Base-by-base conservation (phyloP, 208 protist species). In the Leishmania gerbilli region DNA sequence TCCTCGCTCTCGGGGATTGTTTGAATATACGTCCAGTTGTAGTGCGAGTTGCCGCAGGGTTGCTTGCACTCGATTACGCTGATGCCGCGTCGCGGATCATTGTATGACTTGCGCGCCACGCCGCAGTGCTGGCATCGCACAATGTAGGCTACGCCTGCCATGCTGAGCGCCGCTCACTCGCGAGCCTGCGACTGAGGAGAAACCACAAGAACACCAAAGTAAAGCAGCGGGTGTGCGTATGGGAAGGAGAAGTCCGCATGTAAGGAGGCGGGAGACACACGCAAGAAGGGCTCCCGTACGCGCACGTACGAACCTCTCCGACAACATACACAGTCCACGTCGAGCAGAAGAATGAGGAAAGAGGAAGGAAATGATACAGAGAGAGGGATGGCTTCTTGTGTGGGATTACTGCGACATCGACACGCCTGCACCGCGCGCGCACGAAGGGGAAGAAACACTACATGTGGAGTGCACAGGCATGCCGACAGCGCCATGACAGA, bases 61-160 rank as follows among this genome's bases (percentile, higher is more conserved):
- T 69, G 79, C 47, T 87, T 88, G 77, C 90, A 91, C 62, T 89
- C 86, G 68, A 93, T 91, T 31, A 90, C 86, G 78, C 79, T 86
- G 71, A 84, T 83, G 51, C 79, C 56, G 53, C 80, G 71, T 45
- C 80, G 65, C 15, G 87, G 88, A 69, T 93, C 88, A 47, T 91
- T 93, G 78, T 85, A 93, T 47, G 90, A 82, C 64, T 87, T 84
- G 62, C 86, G 85, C 3, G 86, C 80, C n/a, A 85, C 77, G 62
- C 88, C 88, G 69, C 90, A 93, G 42, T 81, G 76, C 60, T 84
- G 79, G 74, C 87, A 93, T 34, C 86, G 79, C 47, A 88, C 90
- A 24, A 91, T 77, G 67, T 88, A 91, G 13, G 82, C 82, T 1
- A 64, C 77, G 49, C 64, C 82, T 37, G 31, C 24, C 69, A 85